Percentiles rank a stretch among this genome's conserved stretches.
Conservation (phyloP, 441 rosid species). For the Lepidium campestre region DNA sequence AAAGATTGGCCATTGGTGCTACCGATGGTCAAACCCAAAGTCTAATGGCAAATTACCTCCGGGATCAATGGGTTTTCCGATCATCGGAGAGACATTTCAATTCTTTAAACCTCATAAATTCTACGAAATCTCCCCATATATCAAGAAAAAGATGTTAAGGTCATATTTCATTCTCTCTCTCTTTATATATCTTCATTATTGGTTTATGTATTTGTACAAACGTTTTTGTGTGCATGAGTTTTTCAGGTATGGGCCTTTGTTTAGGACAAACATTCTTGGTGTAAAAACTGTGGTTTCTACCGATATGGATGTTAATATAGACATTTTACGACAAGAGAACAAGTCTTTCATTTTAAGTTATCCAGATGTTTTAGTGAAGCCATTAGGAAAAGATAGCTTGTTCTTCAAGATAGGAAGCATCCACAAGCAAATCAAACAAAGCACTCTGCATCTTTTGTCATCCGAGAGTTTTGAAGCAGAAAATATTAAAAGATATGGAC, state of each 20-base stretch:
- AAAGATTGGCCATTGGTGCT: constrained; percentile 12
- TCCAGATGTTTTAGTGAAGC: background rate
- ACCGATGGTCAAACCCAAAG: constrained; percentile 33
- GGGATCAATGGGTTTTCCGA: constrained; percentile 46
- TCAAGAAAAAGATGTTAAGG: constrained; percentile 29
- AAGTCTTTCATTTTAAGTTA: background rate
- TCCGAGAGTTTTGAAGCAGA: background rate
- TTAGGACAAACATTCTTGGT: constrained; percentile 35
- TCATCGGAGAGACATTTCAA: constrained; percentile 43
- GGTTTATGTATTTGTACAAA: too few species aligned
- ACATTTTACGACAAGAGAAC: constrained; percentile 7
- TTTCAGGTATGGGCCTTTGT: constrained; percentile 38
- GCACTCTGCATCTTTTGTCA: background rate
- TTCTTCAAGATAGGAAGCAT: background rate
- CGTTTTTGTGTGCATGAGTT: background rate
- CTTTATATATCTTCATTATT: too few species aligned
- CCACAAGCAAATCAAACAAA: background rate
- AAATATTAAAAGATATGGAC: background rate
- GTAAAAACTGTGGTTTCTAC: constrained; percentile 24
- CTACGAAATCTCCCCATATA: constrained; percentile 30
- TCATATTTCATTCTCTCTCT: background rate
- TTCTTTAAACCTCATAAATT: constrained; percentile 27
- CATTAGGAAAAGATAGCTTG: background rate
- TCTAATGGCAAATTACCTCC: constrained; percentile 42
- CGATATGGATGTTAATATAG: constrained; percentile 30